Conservation (phyloP, 495 filamentous ascomycete genomes). For the Annulohypoxylon maeteangense region DNA sequence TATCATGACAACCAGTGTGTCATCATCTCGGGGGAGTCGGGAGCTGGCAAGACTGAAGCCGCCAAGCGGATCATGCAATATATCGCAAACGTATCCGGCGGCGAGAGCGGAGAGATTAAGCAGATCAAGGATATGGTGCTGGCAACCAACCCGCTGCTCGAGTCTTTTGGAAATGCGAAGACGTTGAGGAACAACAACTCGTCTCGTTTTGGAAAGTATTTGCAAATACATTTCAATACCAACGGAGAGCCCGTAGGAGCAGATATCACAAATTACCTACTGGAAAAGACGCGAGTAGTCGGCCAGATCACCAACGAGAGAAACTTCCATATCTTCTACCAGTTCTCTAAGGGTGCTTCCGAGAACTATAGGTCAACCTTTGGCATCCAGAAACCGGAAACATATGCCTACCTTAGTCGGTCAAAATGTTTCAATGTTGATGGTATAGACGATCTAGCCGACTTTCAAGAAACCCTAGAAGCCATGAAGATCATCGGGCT, state of each 20-base stretch:
- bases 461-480: slow-evolving; percentile 91
- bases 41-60: slow-evolving; percentile 99
- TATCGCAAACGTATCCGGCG: slow-evolving; percentile 95
- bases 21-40: slow-evolving; percentile 98
- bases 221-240: slow-evolving; percentile 96
- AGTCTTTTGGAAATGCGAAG: slow-evolving; percentile 98
- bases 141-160: slow-evolving; percentile 95
- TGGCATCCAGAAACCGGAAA: slow-evolving; percentile 89
- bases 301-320: slow-evolving; percentile 95
- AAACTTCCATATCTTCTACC: slow-evolving; percentile 99
- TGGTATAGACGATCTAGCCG: slow-evolving; percentile 89
- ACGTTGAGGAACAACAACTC: slow-evolving; percentile 99
- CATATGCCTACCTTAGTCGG: slow-evolving; percentile 92
- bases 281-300: slow-evolving; percentile 96
- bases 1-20: slow-evolving; percentile 99
- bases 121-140: slow-evolving; percentile 99
- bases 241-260: slow-evolving; percentile 95
- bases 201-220: slow-evolving; percentile 96
- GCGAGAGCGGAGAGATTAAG: slow-evolving; percentile 90
- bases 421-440: slow-evolving; percentile 95
- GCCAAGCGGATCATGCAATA: slow-evolving; percentile 99
- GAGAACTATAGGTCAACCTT: slow-evolving; percentile 85
- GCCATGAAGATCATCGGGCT: slow-evolving; percentile 97
- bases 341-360: slow-evolving; percentile 94
- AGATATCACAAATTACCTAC: slow-evolving; percentile 96